phyloP scores from a whole-genome alignment of 768 basidiomycete species.

The Trametopsis cervina region DNA sequence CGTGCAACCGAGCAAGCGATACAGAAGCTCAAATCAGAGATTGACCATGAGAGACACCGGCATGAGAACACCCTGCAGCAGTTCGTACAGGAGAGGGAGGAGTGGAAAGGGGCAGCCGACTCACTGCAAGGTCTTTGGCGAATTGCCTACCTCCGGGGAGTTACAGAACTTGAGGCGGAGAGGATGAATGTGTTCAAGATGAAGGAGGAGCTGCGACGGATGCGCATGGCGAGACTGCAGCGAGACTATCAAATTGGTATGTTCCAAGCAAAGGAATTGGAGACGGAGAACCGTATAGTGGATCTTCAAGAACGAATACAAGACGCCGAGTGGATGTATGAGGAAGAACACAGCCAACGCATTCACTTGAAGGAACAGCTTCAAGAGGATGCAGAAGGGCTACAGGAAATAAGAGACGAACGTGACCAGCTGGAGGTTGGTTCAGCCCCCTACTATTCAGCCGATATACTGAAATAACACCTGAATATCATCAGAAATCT shows the following conservation, averaged over 20 bases:
- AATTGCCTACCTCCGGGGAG: constrained; percentile 54
- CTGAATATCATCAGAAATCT: constrained; percentile 26
- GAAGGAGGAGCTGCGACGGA: constrained; percentile 45
- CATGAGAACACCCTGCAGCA: constrained; percentile 34
- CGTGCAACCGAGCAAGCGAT: constrained; percentile 56
- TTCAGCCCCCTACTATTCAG: not conserved
- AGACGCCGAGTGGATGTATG: constrained; percentile 28
- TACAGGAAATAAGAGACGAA: constrained; percentile 34
- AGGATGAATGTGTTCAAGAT: constrained; percentile 43
- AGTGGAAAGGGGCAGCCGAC: constrained; percentile 60
- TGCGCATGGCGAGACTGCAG: constrained; percentile 53
- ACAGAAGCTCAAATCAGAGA: constrained; percentile 45
- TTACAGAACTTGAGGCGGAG: constrained; percentile 48
- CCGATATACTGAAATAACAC: not conserved
- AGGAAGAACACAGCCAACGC: constrained; percentile 28
- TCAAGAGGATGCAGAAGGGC: constrained; percentile 33
- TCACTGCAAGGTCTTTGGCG: constrained; percentile 56
- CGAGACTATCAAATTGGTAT: constrained; percentile 62
- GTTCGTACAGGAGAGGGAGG: constrained; percentile 44
- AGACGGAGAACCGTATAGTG: constrained; percentile 46
- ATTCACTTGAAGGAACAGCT: constrained; percentile 30
- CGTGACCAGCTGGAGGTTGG: constrained; percentile 32
- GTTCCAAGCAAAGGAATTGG: constrained; percentile 57
- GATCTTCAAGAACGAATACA: constrained; percentile 45
- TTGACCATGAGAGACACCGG: constrained; percentile 36